Evolutionary conservation across 257 asterid species (phyloP).

Genomic region (Forsythia viridissima): DNA sequence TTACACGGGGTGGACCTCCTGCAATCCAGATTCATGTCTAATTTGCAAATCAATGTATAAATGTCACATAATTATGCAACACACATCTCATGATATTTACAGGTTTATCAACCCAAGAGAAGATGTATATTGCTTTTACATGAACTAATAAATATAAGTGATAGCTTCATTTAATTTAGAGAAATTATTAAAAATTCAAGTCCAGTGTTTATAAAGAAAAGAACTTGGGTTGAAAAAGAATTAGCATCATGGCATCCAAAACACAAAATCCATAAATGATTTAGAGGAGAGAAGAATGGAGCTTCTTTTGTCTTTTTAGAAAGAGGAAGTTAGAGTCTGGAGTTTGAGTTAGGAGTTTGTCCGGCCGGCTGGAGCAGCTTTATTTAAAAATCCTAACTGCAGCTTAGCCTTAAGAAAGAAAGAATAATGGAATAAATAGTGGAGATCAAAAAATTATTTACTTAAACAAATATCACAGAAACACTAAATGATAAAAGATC

Average conservation of each 20-base stretch:
- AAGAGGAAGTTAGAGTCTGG: too few species aligned
- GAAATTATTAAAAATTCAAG: neutral
- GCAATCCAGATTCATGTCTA: neutral
- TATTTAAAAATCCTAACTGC: too few species aligned
- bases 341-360: too few species aligned
- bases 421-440: too few species aligned
- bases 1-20: neutral
- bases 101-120: neutral
- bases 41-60: neutral
- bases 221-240: neutral
- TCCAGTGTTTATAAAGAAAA: neutral
- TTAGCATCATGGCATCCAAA: neutral
- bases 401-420: too few species aligned
- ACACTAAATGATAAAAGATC: neutral
- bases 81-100: neutral
- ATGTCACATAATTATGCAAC: neutral
- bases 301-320: too few species aligned
- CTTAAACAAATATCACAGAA: neutral
- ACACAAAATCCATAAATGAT: neutral
- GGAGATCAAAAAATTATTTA: neutral
- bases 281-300: neutral
- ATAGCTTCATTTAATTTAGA: neutral
- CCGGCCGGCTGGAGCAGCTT: too few species aligned
- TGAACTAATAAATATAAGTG: neutral
- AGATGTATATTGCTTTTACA: neutral